Evolutionary conservation across 805 yeast genomes (phyloP).

Genomic region (Cephaloascus albidus): DNA sequence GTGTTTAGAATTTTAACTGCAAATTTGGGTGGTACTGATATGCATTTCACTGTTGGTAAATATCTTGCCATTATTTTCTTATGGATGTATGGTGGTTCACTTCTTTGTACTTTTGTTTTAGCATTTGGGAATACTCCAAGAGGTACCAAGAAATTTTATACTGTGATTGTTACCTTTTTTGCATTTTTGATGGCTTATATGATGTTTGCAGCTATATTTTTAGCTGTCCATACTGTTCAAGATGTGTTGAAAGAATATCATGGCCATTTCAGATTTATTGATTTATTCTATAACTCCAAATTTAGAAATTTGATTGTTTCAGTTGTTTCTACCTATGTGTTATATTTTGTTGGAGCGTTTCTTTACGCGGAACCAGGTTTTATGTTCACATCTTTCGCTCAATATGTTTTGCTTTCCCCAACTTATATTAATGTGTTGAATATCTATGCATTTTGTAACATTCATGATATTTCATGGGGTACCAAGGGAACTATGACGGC

Average conservation of each 20-base stretch:
- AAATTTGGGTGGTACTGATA: constrained; percentile 56
- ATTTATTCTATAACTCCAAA: constrained; percentile 55
- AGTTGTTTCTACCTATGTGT: constrained; percentile 69
- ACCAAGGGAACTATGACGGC: constrained; percentile 76
- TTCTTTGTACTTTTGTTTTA: constrained; percentile 78
- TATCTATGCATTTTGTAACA: constrained; percentile 92
- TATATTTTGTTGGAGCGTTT: constrained; percentile 72
- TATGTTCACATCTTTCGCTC: constrained; percentile 80
- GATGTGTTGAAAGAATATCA: constrained; percentile 36
- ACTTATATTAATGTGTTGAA: constrained; percentile 85
- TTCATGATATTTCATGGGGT: constrained; percentile 97
- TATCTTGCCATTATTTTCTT: constrained; percentile 69
- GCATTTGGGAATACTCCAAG: constrained; percentile 93
- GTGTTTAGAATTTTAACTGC: constrained; percentile 84
- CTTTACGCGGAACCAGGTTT: constrained; percentile 88
- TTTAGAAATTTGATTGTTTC: constrained; percentile 88
- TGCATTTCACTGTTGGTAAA: constrained; percentile 63
- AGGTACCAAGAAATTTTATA: constrained; percentile 76
- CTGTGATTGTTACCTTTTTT: constrained; percentile 67
- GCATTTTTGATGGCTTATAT: constrained; percentile 85
- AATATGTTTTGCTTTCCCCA: constrained; percentile 78
- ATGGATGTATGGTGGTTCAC: constrained; percentile 76
- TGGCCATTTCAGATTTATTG: constrained; percentile 27
- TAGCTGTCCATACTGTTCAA: constrained; percentile 67
- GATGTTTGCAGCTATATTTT: constrained; percentile 77